Evolutionary conservation across 1,284 basidiomycete species (phyloP).

Genomic region (Trichosporon asahii): DNA sequence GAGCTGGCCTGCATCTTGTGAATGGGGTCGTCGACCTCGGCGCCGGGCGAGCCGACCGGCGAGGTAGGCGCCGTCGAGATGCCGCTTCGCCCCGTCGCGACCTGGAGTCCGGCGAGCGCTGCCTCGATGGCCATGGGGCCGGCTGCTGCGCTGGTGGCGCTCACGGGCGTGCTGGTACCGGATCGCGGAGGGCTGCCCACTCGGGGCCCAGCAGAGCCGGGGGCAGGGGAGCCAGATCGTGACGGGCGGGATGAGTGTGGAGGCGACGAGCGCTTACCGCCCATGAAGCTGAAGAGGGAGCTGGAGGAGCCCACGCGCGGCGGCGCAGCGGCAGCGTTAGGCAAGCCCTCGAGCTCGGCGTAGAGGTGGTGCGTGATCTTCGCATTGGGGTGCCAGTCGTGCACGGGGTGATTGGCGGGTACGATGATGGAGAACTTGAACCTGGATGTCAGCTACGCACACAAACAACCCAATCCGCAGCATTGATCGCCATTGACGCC

Average conservation of each 20-base stretch:
- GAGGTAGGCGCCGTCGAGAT: not conserved
- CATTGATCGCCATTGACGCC: not conserved
- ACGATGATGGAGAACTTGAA: conserved; percentile 28
- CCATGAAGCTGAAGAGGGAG: conserved; percentile 20
- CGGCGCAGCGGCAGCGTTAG: conserved; percentile 8
- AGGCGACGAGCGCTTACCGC: conserved; percentile 1
- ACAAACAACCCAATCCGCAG: not conserved
- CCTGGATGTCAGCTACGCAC: not conserved
- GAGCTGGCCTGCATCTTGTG: not conserved
- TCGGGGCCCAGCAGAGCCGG: not conserved
- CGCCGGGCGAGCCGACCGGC: not conserved
- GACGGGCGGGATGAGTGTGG: not conserved
- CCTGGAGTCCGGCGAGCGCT: not conserved
- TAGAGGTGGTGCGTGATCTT: conserved; percentile 29
- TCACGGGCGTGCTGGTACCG: conserved; percentile 14
- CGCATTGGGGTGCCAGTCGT: conserved; percentile 36
- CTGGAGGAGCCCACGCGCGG: conserved; percentile 5
- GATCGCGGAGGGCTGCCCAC: not conserved
- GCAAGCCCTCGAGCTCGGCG: conserved; percentile 33
- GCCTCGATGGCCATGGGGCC: not conserved
- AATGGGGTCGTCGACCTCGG: not conserved
- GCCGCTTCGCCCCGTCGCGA: not conserved
- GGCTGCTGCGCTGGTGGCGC: not conserved
- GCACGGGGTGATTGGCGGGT: conserved; percentile 30
- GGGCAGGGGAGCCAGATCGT: conserved; percentile 1